Base-by-base conservation (phyloP, 108 stramenopile genomes). In the Nitzschia inconspicua region DNA sequence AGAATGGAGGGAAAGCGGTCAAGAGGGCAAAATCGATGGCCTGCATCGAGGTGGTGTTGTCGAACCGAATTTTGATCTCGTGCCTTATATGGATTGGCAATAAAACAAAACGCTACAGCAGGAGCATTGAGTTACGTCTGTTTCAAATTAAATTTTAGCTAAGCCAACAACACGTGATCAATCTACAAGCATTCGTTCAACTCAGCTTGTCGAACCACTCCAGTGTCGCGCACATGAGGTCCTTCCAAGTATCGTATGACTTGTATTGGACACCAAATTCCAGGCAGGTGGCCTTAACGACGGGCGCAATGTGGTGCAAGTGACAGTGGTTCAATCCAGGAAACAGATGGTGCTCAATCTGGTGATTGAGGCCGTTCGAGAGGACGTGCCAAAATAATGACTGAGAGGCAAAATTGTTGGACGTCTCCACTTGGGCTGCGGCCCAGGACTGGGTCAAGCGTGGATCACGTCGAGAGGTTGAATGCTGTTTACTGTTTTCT, bases 291-390 rank as follows among this genome's bases (percentile, higher is more conserved):
- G 72, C 48, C 44, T 63, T 48, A 29, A 94, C 90, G 40, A 88
- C 73, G 14, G 87, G 88, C 3, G 88, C 79, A 47, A 94, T 88
- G 19, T 61, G 70, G 11, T 88, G 88, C 65, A 89, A 82, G 75
- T 94, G 89, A 51, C 74, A 68, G 54, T 86, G 85, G 47, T 76
- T 71, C 49, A 86, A 29, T 11, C 78, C 66, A 10, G 84, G 85
- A 50, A 85, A 85, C 23, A 81, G 40, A 50, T 85, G 84, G 40
- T 85, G 84, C 59, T 85, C 84, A 57, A 82, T 77, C 42, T 86
- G 85, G 10, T 70, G 40, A 49, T 86, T 86, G 36, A 86, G 58
- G 29, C 80, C 80, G 59, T 86, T 86, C 35, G 75, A 76, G 18
- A 82, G 26, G 10, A 77, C 9, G 31, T 73, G 66, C 84, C 78